Percentiles rank a stretch among this genome's conserved stretches.
These are phyloP conservation scores for Cardamine chenopodiifolia DNA, from an alignment of 345 rosid species.

Conservation along the genomic window DNA sequence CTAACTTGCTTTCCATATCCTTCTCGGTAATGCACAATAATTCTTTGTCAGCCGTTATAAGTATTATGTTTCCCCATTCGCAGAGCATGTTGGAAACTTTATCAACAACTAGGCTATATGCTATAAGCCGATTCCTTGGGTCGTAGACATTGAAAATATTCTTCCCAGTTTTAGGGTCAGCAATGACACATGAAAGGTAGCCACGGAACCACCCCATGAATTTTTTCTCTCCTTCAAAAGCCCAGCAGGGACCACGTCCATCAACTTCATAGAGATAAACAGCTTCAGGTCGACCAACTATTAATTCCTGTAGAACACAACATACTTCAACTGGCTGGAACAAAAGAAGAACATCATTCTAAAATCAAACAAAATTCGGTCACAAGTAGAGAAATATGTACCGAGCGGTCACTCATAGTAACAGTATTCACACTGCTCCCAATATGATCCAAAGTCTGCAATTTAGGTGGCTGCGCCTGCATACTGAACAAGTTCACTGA, in stretches of 20 bases:
- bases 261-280: constrained; percentile 94
- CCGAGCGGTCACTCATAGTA: constrained; percentile 92
- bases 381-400: constrained; percentile 37
- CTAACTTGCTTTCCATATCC: constrained; percentile 99
- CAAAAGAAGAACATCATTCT: constrained; percentile 2
- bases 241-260: constrained; percentile 99
- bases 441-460: constrained; percentile 84
- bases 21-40: constrained; percentile 87
- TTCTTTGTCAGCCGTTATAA: constrained; percentile 70
- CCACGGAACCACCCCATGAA: constrained; percentile 96
- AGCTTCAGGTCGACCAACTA: constrained; percentile 94
- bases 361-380: constrained; percentile 14
- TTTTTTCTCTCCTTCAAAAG: constrained; percentile 97
- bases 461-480: constrained; percentile 71
- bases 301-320: constrained; percentile 66
- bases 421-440: constrained; percentile 70
- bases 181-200: constrained; percentile 83
- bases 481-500: constrained; percentile 76
- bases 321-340: constrained; percentile 17
- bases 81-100: constrained; percentile 93
- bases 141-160: constrained; percentile 85
- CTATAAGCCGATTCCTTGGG: constrained; percentile 87
- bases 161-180: constrained; percentile 77
- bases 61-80: constrained; percentile 95
- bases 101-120: constrained; percentile 78